Evolutionary conservation across 768 basidiomycete genomes (phyloP), one percentile per base, ranked within the genome.

Genomic region (Hypholoma sublateritium): DNA sequence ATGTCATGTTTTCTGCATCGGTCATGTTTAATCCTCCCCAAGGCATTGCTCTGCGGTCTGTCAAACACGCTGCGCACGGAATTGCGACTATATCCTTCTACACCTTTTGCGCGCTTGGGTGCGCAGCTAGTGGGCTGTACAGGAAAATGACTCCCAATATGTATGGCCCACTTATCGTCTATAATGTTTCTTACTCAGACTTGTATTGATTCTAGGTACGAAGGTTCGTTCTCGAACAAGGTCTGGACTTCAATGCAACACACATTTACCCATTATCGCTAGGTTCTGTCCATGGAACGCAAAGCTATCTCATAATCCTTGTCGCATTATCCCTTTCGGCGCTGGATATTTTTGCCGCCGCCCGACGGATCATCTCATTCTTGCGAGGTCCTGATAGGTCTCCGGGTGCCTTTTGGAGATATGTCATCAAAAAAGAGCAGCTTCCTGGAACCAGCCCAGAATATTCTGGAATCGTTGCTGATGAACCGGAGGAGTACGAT

Each of bases 31-130:
- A 42, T 32, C 8, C 35, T 46, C n/a, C 9, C 19, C 55, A 32
- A 96, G 95, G 83, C 28, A 91, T 96, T 58, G 83, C 85, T 1
- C 77, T 97, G 58, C 86, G 94, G 34, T 86, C 89, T 14, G 86
- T 88, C 0, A 86, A 85, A 48, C 88, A 93, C 65, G 73, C 86
- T 0, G 81, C 79, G 61, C 86, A 87, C 54, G 77, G 78, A 21
- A 47, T 88, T 14, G 77, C 79, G 6, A 79, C 87, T n/a, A 49
- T 82, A 25, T 73, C 75, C 0, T 95, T 94, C 72, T 88, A 88
- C 66, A 71, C 62, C 12, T 75, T 90, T 19, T 74, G 79, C 51
- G 69, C 76, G 1, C 67, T 95, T 39, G 92, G 91, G 4, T 83
- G 88, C 68, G 77, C 84, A 13, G 72, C 87, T 19, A 88, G 87